Percentiles rank a stretch among this genome's conserved stretches.
These are phyloP conservation scores for Lonicera japonica DNA, from an alignment of 129 eudicot species.

Conservation along the genomic window DNA sequence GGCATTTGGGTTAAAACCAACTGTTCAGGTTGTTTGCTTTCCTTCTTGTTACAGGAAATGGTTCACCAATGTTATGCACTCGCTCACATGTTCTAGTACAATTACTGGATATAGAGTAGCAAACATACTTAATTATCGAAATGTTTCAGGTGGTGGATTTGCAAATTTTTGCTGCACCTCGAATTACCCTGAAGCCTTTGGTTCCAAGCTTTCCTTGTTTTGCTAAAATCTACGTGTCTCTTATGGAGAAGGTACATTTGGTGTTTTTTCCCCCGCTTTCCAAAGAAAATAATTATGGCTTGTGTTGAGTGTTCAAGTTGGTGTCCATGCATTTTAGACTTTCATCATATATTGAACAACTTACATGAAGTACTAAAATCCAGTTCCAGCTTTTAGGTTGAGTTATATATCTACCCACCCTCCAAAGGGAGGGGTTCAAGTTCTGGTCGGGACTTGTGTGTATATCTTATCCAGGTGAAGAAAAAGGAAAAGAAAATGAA, in stretches of 20 bases:
- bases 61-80: not conserved
- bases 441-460: not conserved
- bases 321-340: too few species aligned
- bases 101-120: slow-evolving; percentile 8
- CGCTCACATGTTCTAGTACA: not conserved
- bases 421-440: not conserved
- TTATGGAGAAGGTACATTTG: slow-evolving; percentile 94
- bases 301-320: not conserved
- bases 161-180: slow-evolving; percentile 87
- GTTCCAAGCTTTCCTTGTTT: slow-evolving; percentile 99
- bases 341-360: not conserved
- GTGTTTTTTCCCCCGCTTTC: too few species aligned
- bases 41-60: slow-evolving; percentile 4
- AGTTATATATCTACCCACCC: not conserved
- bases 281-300: not conserved
- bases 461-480: not conserved
- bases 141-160: slow-evolving; percentile 73
- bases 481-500: not conserved
- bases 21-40: slow-evolving; percentile 62
- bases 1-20: slow-evolving; percentile 93
- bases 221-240: slow-evolving; percentile 77
- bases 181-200: slow-evolving; percentile 87
- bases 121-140: not conserved
- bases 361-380: too few species aligned
- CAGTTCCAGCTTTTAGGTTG: not conserved